Base-by-base conservation (phyloP, 257 asterid species). In the Solanum raphanifolium region DNA sequence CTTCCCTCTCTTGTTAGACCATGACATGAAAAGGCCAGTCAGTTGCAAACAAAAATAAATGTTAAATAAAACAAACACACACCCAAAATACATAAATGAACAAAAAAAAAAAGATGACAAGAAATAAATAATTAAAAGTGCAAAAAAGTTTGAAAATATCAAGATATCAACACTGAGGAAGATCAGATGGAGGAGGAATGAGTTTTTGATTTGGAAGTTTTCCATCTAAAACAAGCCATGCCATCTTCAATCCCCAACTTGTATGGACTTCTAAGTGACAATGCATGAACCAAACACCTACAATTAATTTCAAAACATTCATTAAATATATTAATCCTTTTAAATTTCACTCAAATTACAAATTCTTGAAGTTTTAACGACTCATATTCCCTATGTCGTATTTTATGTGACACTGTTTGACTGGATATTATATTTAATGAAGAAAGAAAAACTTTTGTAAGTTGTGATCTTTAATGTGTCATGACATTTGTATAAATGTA, bases 141-240 rank as follows among this genome's bases (percentile, higher is more conserved):
- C n/a, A 76, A 76, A 39, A 76, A n/a, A n/a, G 60, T 4, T 39
- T 75, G 12, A 38, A 27, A 76, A 38, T 7, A 38, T 13, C 9
- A 7, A 43, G 65, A 79, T 15, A 86, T 88, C 84, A 87, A 25
- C 92, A 90, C 23, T 86, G 55, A 6, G 91, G 91, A 35, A 90
- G 91, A 88, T 90, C 91, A 20, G 88, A 55, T 20, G 91, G 90
- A 34, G 91, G 91, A 41, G 90, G 91, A 55, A 83, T 39, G 34
- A 90, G 79, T 87, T 88, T 90, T 25, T 88, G 91, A 23, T 90
- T 90, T 1, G 89, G 90, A 72, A 88, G 89, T 12, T 88, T 90
- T 86, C 91, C 91, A 73, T 90, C 91, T 85, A 90, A 55, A 27
- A 90, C 90, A 25, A 90, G 87, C 91, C 91, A 90, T 55, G 90